Base-by-base conservation (phyloP, 495 filamentous ascomycete species). In the Aspergillus olivimuriae region DNA sequence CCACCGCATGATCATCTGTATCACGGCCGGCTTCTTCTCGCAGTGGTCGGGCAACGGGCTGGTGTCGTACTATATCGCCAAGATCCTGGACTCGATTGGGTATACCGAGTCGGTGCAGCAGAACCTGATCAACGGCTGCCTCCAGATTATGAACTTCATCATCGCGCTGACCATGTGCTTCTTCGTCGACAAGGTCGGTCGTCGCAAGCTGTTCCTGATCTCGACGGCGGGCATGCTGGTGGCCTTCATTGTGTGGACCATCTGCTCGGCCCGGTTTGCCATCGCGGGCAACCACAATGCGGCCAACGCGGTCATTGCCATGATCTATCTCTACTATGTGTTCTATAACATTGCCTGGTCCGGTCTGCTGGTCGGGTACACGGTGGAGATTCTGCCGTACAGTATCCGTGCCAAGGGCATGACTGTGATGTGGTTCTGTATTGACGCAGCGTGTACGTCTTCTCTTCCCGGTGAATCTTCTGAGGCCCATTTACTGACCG, bases 41-140 rank as follows among this genome's bases (percentile, higher is more conserved):
- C 83, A 85, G 57, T 86, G 78, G 77, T 78, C 74, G 22, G 83
- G 83, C 32, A 84, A 84, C 53, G 80, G 74, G 33, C 68, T 86
- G 26, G 75, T 83, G 51, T 81, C 76, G 37, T 82, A 83, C 68
- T 84, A 82, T 46, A 55, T 78, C 38, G 62, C 55, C 44, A 62
- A 61, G 39, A 69, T 84, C 35, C 77, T 83, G 53, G 62, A 76
- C 19, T 70, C 62, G 17, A 75, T 80, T 44, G 80, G 80, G 22
- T 63, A 82, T 43, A 71, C 46, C 4, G 58, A 72, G 46, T 51
- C 71, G 7, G 71, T 69, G 40, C 55, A 62, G 44, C 70, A 74
- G 55, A 70, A 75, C 31, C 34, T 58, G 30, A 62, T 64, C 47
- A 60, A 62, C 34, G 61, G 55, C 20, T 51, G 48, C 26, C 43